Conservation (phyloP, 495 filamentous ascomycete species). For the Penicillium longicatenatum region DNA sequence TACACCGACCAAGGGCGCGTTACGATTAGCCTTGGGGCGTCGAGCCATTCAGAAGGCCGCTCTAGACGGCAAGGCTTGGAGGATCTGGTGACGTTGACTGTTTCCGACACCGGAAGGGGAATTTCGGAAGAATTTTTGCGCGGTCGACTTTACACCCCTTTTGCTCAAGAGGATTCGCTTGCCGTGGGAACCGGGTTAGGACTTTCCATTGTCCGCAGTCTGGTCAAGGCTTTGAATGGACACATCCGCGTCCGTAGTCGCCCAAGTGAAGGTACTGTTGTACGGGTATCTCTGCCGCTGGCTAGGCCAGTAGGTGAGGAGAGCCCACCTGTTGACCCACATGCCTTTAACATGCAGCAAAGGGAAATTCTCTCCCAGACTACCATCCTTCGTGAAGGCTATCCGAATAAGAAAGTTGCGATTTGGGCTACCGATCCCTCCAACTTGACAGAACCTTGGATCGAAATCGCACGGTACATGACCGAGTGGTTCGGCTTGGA, state of each 20-base stretch:
- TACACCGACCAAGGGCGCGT: conserved; percentile 72
- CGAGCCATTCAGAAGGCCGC: conserved; percentile 36
- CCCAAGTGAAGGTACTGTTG: conserved; percentile 51
- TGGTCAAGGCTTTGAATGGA: conserved; percentile 55
- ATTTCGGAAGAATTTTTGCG: conserved; percentile 72
- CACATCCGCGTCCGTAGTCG: conserved; percentile 54
- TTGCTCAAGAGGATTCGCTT: conserved; percentile 70
- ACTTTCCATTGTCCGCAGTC: conserved; percentile 55
- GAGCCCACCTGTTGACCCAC: conserved; percentile 22
- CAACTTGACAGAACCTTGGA: conserved; percentile 15
- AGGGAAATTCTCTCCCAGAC: conserved; percentile 29
- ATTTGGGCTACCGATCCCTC: conserved; percentile 32
- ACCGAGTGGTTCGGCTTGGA: conserved; percentile 50
- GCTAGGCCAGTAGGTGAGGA: conserved; percentile 35
- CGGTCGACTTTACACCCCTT: conserved; percentile 70
- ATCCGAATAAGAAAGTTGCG: conserved; percentile 25
- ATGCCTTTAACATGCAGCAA: conserved; percentile 19
- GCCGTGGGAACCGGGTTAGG: conserved; percentile 57
- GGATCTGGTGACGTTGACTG: conserved; percentile 50
- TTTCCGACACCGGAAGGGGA: conserved; percentile 71
- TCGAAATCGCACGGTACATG: conserved; percentile 33
- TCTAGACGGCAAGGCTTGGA: conserved; percentile 36
- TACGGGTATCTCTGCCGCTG: conserved; percentile 51
- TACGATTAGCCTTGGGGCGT: conserved; percentile 56
- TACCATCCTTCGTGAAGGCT: conserved; percentile 31